Base-by-base conservation (phyloP, 106 monocot genomes). In the Dendrobium nobile region DNA sequence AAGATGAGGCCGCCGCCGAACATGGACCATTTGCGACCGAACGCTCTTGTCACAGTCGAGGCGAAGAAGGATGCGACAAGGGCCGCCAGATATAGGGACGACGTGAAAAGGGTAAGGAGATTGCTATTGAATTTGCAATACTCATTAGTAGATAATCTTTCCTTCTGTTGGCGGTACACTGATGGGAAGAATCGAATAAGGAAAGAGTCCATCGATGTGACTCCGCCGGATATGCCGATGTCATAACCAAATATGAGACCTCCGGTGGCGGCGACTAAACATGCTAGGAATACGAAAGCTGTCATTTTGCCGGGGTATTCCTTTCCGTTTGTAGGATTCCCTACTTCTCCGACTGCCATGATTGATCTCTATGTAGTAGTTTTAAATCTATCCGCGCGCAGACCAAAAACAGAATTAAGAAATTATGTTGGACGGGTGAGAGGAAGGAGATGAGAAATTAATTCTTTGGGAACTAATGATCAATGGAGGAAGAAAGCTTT, bases 11-110 rank as follows among this genome's bases (percentile, higher is more conserved):
- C 87, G 1, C 84, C 81, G 45, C 51, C 51, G 79, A 87, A 59
- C 87, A 87, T 87, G 79, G 87, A 84, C 79, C 73, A 75, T 54
- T 82, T 82, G 17, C 87, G 70, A 0, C 87, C 87, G 44, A 79
- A 82, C 41, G 47, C 45, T 4, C 82, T 47, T 0, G 87, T 87
- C 28, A 87, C 80, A 27, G 56, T 42, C 26, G 82, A 37, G 19
- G 87, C 87, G 43, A 87, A 79, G 79, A 87, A 82, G 19, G 87
- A 79, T 2, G 87, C 79, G 0, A 84, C 47, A 7, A 87, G 54
- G 5, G 82, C 87, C 2, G 87, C 84, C 11, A 87, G 79, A 27
- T 87, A 87, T 7, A 87, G 77, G 2, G 87, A 87, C 16, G 87
- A 87, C 40, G 87, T 87, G 82, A 87, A 78, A 26, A 78, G 17